Evolutionary conservation across 768 basidiomycete genomes (phyloP).

Genomic region (Pleurotus giganteus): DNA sequence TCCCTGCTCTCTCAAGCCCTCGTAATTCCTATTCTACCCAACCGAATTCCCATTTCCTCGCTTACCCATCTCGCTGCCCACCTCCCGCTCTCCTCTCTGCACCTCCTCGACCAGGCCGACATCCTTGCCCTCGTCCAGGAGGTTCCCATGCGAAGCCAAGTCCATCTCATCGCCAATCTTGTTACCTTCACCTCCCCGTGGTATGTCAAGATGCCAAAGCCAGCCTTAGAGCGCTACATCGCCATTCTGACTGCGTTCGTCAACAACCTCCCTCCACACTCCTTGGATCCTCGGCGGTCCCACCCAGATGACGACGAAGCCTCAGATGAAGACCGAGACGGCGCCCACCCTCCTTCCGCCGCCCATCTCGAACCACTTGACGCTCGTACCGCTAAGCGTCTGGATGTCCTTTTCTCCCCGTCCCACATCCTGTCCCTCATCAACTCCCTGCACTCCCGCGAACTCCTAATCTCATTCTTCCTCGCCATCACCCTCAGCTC

Average conservation of each 20-base stretch:
- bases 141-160: slow-evolving; percentile 29
- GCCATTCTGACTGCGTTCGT: slow-evolving; percentile 50
- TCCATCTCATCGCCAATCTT: slow-evolving; percentile 75
- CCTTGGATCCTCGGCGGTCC: slow-evolving; percentile 42
- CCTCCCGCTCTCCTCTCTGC: slow-evolving; percentile 50
- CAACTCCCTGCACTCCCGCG: slow-evolving; percentile 38
- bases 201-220: slow-evolving; percentile 45
- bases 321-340: slow-evolving; percentile 33
- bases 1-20: slow-evolving; percentile 56
- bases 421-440: slow-evolving; percentile 57
- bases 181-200: slow-evolving; percentile 62
- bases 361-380: slow-evolving; percentile 47
- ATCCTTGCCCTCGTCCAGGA: slow-evolving; percentile 25
- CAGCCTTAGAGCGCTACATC: slow-evolving; percentile 52
- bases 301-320: slow-evolving; percentile 33
- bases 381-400: slow-evolving; percentile 56
- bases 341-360: slow-evolving; percentile 36
- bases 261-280: slow-evolving; percentile 48
- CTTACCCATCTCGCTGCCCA: slow-evolving; percentile 64
- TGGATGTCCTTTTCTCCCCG: slow-evolving; percentile 53
- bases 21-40: slow-evolving; percentile 74
- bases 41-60: slow-evolving; percentile 60
- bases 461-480: slow-evolving; percentile 55
- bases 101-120: slow-evolving; percentile 20
- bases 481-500: slow-evolving; percentile 58